Conservation (phyloP, 2,329 filamentous ascomycete genomes). For the Alternaria angustiovoidea region DNA sequence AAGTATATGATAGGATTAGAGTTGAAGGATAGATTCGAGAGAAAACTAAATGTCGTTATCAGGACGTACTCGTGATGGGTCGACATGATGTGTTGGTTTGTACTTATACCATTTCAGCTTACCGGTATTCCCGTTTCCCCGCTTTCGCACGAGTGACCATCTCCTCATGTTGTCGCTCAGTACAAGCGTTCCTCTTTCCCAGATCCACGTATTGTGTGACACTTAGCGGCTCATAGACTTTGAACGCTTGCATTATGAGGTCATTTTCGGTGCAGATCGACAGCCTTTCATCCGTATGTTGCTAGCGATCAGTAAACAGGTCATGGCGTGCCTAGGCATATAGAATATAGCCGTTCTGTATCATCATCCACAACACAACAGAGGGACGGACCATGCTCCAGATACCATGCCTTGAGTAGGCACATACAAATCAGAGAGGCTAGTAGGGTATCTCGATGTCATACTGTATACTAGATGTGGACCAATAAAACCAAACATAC, state of each 20-base stretch:
- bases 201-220: neutral
- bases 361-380: neutral
- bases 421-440: neutral
- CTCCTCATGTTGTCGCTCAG: neutral
- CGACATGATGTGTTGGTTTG: neutral
- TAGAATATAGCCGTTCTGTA: neutral
- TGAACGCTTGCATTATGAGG: neutral
- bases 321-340: neutral
- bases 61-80: neutral
- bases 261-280: neutral
- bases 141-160: neutral
- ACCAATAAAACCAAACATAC: neutral
- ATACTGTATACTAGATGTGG: neutral
- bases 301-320: neutral
- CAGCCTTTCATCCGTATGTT: neutral
- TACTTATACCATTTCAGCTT: neutral
- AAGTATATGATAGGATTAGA: neutral
- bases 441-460: neutral
- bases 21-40: neutral
- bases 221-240: neutral
- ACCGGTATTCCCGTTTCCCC: neutral
- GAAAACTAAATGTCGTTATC: neutral
- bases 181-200: neutral
- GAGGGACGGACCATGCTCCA: neutral
- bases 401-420: neutral